phyloP scores from a whole-genome alignment of 495 filamentous ascomycete species.

The Daldinia grandis region DNA sequence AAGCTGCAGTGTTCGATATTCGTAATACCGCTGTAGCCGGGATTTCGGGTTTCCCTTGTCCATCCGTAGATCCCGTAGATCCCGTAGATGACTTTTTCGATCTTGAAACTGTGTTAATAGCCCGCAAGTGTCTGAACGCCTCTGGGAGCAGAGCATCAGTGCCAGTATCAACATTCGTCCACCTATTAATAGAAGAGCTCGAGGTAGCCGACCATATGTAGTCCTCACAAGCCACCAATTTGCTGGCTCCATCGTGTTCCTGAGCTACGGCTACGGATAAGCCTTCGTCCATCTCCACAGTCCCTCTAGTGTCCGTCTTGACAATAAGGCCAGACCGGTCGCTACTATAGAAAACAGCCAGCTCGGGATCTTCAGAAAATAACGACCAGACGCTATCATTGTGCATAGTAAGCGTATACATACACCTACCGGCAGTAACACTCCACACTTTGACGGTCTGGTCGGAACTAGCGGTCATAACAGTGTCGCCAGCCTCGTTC shows the following conservation, averaged over 20 bases:
- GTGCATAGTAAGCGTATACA: constrained; percentile 98
- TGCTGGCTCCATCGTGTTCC: constrained; percentile 88
- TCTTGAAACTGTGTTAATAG: constrained; percentile 56
- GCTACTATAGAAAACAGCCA: constrained; percentile 92
- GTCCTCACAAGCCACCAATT: constrained; percentile 79
- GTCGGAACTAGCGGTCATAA: constrained; percentile 95
- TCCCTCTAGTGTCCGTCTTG: constrained; percentile 86
- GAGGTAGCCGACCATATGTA: constrained; percentile 95
- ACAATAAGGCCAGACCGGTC: constrained; percentile 91
- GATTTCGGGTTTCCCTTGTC: constrained; percentile 67
- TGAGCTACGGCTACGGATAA: constrained; percentile 86
- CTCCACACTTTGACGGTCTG: constrained; percentile 99
- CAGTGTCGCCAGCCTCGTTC: constrained; percentile 84
- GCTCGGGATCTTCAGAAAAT: constrained; percentile 83
- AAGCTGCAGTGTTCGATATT: constrained; percentile 83
- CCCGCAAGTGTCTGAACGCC: constrained; percentile 63
- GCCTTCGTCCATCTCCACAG: constrained; percentile 80
- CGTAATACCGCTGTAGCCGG: constrained; percentile 77
- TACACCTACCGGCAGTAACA: constrained; percentile 89
- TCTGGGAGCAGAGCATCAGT: constrained; percentile 61
- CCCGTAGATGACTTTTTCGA: constrained; percentile 43
- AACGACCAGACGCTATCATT: constrained; percentile 98
- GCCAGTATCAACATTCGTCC: constrained; percentile 85
- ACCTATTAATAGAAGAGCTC: constrained; percentile 93
- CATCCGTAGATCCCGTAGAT: constrained; percentile 44